These are phyloP conservation scores for Paspalum notatum DNA, from an alignment of 176 grass and related monocot species.

Conservation along the genomic window DNA sequence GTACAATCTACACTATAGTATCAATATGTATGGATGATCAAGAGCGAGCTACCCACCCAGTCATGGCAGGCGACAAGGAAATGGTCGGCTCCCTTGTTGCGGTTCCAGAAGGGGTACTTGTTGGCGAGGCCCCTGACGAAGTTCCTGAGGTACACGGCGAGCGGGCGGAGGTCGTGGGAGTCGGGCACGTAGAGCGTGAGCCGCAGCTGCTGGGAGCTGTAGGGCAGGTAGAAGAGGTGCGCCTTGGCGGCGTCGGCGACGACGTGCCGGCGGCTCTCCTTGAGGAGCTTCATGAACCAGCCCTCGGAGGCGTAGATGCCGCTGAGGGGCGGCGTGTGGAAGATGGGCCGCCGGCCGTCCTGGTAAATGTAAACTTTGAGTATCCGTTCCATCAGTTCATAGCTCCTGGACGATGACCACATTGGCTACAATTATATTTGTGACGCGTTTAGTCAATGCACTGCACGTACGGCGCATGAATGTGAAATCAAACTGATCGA, in stretches of 20 bases:
- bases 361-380: slow-evolving; percentile 83
- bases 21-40: not conserved
- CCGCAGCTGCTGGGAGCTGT: slow-evolving; percentile 73
- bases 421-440: slow-evolving; percentile 61
- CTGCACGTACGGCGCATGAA: not conserved
- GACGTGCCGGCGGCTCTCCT: slow-evolving; percentile 61
- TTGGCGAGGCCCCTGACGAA: slow-evolving; percentile 64
- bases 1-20: too few species aligned
- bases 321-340: slow-evolving; percentile 71
- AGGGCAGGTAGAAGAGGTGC: slow-evolving; percentile 86
- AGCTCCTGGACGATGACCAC: slow-evolving; percentile 73
- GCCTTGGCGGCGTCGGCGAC: slow-evolving; percentile 53
- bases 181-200: slow-evolving; percentile 58
- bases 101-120: slow-evolving; percentile 86
- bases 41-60: slow-evolving; percentile 44
- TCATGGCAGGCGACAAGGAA: slow-evolving; percentile 89
- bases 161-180: slow-evolving; percentile 68
- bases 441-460: slow-evolving; percentile 20
- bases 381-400: slow-evolving; percentile 88
- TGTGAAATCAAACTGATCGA: too few species aligned
- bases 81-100: slow-evolving; percentile 69
- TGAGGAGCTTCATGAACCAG: slow-evolving; percentile 91
- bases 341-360: slow-evolving; percentile 72
- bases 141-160: slow-evolving; percentile 60
- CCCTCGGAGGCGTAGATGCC: slow-evolving; percentile 84